Evolutionary conservation across 768 basidiomycete species (phyloP).

Genomic region (Lentinula guzmanii): DNA sequence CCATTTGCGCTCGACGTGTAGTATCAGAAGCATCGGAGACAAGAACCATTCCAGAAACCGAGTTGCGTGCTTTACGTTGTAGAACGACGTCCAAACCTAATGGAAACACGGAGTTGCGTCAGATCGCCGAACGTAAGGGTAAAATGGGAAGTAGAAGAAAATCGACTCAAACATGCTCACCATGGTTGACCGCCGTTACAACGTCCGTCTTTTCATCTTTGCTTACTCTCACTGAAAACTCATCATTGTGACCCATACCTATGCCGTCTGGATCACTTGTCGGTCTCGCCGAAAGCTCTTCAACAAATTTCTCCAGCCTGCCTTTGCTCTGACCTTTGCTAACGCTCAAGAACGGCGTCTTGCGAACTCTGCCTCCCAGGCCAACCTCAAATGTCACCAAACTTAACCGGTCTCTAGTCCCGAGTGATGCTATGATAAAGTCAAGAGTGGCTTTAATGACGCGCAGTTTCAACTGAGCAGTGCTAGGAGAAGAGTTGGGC

Average conservation of each 20-base stretch:
- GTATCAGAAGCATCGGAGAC: constrained; percentile 91
- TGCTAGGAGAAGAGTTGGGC: constrained; percentile 62
- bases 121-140: neutral
- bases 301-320: constrained; percentile 73
- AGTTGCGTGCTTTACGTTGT: constrained; percentile 89
- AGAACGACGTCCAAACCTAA: constrained; percentile 87
- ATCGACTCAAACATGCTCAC: constrained; percentile 26
- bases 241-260: constrained; percentile 26
- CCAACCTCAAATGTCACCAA: constrained; percentile 94
- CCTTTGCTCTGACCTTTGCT: constrained; percentile 64
- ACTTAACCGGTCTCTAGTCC: constrained; percentile 75
- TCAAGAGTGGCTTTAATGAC: constrained; percentile 87
- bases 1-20: constrained; percentile 95
- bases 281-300: constrained; percentile 41
- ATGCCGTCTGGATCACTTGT: constrained; percentile 11
- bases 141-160: neutral
- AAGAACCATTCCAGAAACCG: constrained; percentile 86
- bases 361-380: constrained; percentile 71
- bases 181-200: constrained; percentile 97
- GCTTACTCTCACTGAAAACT: constrained; percentile 62
- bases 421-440: constrained; percentile 75
- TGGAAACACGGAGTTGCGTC: constrained; percentile 5
- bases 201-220: constrained; percentile 96
- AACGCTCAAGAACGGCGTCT: constrained; percentile 86
- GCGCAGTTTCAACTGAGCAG: constrained; percentile 79